A percentile compares a stretch with the other conserved stretches of the same genome.
phyloP scores from a whole-genome alignment of 495 filamentous ascomycete species.

The Penicillium lividum region DNA sequence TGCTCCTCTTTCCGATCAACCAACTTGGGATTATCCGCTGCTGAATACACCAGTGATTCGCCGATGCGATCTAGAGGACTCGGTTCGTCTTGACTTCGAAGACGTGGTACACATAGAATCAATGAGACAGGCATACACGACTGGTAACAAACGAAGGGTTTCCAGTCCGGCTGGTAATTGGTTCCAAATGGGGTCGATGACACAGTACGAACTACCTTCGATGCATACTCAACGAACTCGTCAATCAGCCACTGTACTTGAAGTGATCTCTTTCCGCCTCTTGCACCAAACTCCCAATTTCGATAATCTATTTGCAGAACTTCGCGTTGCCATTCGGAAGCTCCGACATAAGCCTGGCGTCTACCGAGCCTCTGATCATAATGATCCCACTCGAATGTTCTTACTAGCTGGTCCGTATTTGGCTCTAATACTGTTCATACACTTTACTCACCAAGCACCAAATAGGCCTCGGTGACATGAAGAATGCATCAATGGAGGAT shows the following conservation, averaged over 20 bases:
- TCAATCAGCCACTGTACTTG: not conserved
- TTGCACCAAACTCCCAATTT: not conserved
- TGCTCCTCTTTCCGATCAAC: not conserved
- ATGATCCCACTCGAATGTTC: slow-evolving; percentile 1
- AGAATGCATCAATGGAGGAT: not conserved
- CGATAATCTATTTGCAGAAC: not conserved
- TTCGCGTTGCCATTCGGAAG: not conserved
- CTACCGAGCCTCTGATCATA: not conserved
- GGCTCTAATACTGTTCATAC: not conserved
- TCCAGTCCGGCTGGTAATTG: not conserved
- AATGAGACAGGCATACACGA: not conserved
- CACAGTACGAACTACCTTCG: not conserved
- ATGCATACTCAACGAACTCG: not conserved
- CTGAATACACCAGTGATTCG: not conserved
- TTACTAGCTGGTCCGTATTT: not conserved
- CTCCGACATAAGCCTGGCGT: not conserved
- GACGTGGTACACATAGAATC: not conserved
- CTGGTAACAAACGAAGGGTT: not conserved
- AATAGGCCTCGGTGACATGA: not conserved
- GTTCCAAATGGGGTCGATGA: not conserved
- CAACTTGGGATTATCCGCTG: not conserved
- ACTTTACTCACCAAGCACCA: not conserved
- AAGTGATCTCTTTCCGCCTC: slow-evolving; percentile 1
- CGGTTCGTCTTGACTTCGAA: not conserved
- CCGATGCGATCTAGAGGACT: not conserved